A percentile compares a stretch with the other conserved stretches of the same genome.
Conservation (phyloP, 345 rosid species). For the Hibiscus mutabilis region DNA sequence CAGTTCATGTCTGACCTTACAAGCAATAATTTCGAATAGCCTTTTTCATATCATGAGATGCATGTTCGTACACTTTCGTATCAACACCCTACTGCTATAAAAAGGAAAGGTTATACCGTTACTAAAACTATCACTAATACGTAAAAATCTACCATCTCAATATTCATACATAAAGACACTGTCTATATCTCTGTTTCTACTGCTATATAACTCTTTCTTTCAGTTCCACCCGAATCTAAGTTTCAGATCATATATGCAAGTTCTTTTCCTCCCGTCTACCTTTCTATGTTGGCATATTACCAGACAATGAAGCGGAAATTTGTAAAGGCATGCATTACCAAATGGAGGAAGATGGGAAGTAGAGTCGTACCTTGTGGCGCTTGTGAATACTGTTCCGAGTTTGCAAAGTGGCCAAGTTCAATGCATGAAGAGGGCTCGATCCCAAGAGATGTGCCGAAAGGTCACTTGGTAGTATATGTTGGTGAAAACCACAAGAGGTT, state of each 20-base stretch:
- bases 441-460: not conserved
- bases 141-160: too few relatives aligned
- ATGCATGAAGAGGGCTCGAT: not conserved
- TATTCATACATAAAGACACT: not conserved
- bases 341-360: not conserved
- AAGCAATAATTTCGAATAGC: not conserved
- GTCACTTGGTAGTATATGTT: not conserved
- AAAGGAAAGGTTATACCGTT: conserved; percentile 3
- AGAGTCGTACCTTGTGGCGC: not conserved
- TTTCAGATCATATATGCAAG: not conserved
- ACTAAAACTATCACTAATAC: not conserved
- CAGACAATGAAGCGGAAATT: not conserved
- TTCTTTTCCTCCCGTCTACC: not conserved
- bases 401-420: not conserved
- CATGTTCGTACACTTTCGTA: not conserved
- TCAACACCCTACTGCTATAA: not conserved
- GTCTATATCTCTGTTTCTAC: not conserved
- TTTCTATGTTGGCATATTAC: not conserved
- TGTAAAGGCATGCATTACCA: not conserved
- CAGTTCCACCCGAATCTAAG: not conserved
- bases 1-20: not conserved
- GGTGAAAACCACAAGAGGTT: not conserved
- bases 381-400: not conserved
- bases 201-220: conserved; percentile 29
- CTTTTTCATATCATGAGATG: not conserved